Percentiles rank a stretch among this genome's conserved stretches.
These are phyloP conservation scores for Yarrowia sp. DNA, from an alignment of 805 yeast genomes.

Conservation along the genomic window DNA sequence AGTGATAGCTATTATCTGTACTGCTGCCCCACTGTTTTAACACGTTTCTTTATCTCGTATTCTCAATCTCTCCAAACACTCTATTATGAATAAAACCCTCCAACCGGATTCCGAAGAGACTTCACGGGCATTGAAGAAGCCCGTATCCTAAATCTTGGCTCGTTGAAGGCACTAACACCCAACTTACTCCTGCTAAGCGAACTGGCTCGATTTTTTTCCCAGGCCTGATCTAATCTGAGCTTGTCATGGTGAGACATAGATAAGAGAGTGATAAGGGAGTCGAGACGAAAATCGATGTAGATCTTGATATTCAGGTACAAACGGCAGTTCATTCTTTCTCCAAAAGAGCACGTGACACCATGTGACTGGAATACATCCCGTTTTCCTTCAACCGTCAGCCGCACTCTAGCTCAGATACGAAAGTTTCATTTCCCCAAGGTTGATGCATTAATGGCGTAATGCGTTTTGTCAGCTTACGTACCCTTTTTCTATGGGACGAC, in stretches of 20 bases:
- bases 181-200: neutral
- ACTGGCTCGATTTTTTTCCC: neutral
- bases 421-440: constrained; percentile 34
- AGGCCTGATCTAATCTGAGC: neutral
- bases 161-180: neutral
- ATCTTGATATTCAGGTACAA: neutral
- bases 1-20: no score
- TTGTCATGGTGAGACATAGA: neutral
- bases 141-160: neutral
- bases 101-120: neutral
- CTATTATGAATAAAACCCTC: neutral
- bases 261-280: neutral
- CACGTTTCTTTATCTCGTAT: no score
- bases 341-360: neutral
- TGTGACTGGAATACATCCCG: neutral
- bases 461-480: no score
- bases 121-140: neutral
- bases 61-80: neutral
- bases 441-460: constrained; percentile 32
- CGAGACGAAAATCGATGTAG: neutral
- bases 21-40: no score
- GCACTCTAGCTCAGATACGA: constrained; percentile 6
- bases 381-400: neutral
- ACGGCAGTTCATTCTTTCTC: neutral
- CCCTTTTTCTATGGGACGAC: no score